Evolutionary conservation across 306 rosid genomes (phyloP).

Genomic region (Cyamopsis tetragonoloba): DNA sequence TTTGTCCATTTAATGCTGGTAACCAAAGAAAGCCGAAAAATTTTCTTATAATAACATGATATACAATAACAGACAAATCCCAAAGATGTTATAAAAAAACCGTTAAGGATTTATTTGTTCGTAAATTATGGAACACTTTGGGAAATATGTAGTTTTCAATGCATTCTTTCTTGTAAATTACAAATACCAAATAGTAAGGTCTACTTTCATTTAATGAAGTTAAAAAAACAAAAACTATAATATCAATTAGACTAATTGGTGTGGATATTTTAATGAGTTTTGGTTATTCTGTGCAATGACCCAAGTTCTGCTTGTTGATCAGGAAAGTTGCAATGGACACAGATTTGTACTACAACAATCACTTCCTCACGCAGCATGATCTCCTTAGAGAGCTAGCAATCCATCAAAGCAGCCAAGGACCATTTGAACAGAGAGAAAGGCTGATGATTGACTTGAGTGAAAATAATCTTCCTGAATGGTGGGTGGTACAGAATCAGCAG

Average conservation of each 20-base stretch:
- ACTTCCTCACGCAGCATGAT: constrained; percentile 51
- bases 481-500: constrained; percentile 32
- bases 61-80: background rate
- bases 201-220: background rate
- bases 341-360: constrained; percentile 40
- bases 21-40: background rate
- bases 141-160: background rate
- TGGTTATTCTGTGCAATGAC: background rate
- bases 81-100: background rate
- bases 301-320: constrained; percentile 10
- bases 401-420: constrained; percentile 22
- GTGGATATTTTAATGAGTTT: background rate
- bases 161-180: background rate
- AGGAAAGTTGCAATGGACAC: constrained; percentile 41
- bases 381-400: constrained; percentile 62
- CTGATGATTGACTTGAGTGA: constrained; percentile 36
- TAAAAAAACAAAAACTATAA: background rate
- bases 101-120: background rate
- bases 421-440: constrained; percentile 37
- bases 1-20: background rate
- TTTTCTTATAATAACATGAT: background rate
- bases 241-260: background rate
- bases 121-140: background rate
- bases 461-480: constrained; percentile 41
- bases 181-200: background rate